phyloP scores from a whole-genome alignment of 345 rosid genomes.

The Combretum micranthum region DNA sequence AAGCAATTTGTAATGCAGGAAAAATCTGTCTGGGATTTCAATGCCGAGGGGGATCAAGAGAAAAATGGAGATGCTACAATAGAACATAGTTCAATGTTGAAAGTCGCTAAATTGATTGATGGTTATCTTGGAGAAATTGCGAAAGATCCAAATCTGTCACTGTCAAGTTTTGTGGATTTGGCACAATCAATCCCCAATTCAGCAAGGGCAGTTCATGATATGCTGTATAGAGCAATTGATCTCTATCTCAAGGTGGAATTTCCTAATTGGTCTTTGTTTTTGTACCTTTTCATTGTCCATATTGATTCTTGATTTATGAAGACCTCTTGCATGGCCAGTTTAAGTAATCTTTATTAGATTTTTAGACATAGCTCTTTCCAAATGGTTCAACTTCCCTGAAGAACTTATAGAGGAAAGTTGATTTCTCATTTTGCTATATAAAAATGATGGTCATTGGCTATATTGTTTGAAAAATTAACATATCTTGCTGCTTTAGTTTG shows the following conservation, averaged over 20 bases:
- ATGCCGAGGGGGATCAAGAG: constrained; percentile 27
- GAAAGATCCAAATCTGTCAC: constrained; percentile 33
- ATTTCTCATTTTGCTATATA: too few relatives aligned
- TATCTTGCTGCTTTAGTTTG: too few relatives aligned
- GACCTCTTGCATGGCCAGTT: too few relatives aligned
- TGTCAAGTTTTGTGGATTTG: constrained; percentile 46
- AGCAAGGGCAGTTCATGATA: constrained; percentile 71
- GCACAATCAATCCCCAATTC: constrained; percentile 55
- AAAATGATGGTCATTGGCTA: too few relatives aligned
- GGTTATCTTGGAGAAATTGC: constrained; percentile 65
- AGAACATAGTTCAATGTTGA: constrained; percentile 43
- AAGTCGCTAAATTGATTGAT: constrained; percentile 62
- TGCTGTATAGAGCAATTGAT: constrained; percentile 79
- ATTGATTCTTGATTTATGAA: background rate
- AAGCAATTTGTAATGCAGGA: constrained; percentile 36
- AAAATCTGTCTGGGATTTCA: constrained; percentile 25
- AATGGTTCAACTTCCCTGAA: too few relatives aligned
- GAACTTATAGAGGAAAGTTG: too few relatives aligned
- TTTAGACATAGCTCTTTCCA: too few relatives aligned
- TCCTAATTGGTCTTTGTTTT: background rate
- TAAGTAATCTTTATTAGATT: too few relatives aligned
- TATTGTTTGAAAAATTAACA: too few relatives aligned
- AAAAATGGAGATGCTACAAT: constrained; percentile 29
- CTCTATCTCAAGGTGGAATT: constrained; percentile 62
- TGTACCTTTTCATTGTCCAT: background rate